Base-by-base conservation (phyloP, 306 rosid species). In the Vigna mungo region DNA sequence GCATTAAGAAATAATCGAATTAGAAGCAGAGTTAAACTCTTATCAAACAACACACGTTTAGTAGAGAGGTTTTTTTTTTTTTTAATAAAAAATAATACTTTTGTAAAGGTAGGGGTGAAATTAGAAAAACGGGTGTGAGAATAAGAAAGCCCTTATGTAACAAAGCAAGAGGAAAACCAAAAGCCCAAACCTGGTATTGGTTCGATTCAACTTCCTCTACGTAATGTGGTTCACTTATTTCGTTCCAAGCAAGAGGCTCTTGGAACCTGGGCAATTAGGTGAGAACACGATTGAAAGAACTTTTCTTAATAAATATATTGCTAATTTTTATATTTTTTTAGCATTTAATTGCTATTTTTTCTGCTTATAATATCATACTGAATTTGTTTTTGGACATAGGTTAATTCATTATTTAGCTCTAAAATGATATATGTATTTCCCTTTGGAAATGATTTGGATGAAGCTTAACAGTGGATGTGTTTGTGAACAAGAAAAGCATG, bases 251-350 rank as follows among this genome's bases (percentile, higher is more conserved):
- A 37, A 52, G 78, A 21, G 66, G 36, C 63, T 71, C 67, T 23
- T 27, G 48, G 48, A 32, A 65, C 34, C 52, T 27, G 46, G 80
- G 65, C 41, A 64, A 64, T 21, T 20, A 66, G 80, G 80, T 74
- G 39, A 60, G 66, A 80, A 44, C 32, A 59, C 71, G 21, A 16
- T 6, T 58, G 46, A 44, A 44, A 25, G 4, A 43, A 58, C 8
- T 12, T 15, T 20, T 69, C n/a, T 68, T 8, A 27, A 48, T 30
- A 8, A 48, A 13, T 49, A 32, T 27, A 30, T 69, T 49, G 25
- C 20, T 34, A 52, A 36, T 17, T 13, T 36, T 63, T 17, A 10
- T 5, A 63, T 63, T 63, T 12, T 13, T 34, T 13, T 34, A 51
- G 30, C 63, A 17, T 41, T 51, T 65, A 41, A 64, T 65, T 65